A percentile compares a stretch with the other conserved stretches of the same genome.
Evolutionary conservation across 306 rosid genomes (phyloP).

Genomic region (Rubus idaeus): DNA sequence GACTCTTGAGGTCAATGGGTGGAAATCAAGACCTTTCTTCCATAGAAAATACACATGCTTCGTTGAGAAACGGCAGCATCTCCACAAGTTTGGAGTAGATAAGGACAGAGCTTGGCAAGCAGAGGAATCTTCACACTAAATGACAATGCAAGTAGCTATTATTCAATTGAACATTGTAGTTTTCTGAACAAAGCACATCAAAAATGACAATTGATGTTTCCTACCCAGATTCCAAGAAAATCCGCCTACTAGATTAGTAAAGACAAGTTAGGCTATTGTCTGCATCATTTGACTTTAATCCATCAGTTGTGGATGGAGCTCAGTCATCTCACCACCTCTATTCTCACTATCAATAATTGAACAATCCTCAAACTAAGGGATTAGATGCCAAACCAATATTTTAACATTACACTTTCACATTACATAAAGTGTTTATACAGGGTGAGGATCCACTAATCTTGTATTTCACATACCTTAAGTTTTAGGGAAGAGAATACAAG

Average conservation of each 20-base stretch:
- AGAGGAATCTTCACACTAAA: background rate
- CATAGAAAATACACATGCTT: background rate
- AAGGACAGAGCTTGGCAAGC: background rate
- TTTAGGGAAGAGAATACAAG: background rate
- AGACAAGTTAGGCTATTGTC: background rate
- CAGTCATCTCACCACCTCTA: background rate
- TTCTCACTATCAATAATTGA: background rate
- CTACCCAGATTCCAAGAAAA: background rate
- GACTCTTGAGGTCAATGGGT: constrained; percentile 1
- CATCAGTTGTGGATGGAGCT: background rate
- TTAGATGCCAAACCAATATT: background rate
- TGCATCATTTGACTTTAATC: background rate
- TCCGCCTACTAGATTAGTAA: background rate
- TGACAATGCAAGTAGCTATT: constrained; percentile 3
- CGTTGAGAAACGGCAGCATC: background rate
- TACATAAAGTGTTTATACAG: background rate
- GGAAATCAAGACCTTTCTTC: background rate
- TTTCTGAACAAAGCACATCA: background rate
- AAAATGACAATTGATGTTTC: background rate
- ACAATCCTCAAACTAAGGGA: background rate
- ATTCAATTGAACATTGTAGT: background rate
- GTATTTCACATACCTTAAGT: background rate
- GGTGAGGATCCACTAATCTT: background rate
- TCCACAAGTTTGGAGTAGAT: background rate
- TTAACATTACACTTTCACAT: background rate